These are phyloP conservation scores for Psophocarpus tetragonolobus DNA, from an alignment of 306 rosid genomes.

Conservation along the genomic window DNA sequence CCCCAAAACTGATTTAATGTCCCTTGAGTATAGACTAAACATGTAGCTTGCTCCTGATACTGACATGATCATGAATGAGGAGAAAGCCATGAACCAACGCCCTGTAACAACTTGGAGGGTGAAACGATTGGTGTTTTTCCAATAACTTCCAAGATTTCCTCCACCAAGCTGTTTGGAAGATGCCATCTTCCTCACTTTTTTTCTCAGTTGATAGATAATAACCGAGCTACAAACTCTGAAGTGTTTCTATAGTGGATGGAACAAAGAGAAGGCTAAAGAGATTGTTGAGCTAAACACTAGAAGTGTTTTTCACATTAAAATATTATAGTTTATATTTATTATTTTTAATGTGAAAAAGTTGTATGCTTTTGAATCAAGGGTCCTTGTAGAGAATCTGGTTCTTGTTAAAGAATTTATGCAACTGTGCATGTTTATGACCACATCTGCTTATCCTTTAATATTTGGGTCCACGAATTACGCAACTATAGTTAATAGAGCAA, in stretches of 20 bases:
- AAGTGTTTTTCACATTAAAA: too few species aligned
- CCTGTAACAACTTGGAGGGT: constrained; percentile 34
- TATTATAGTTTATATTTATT: too few species aligned
- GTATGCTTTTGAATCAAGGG: too few species aligned
- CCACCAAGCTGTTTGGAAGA: neutral
- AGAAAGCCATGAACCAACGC: constrained; percentile 47
- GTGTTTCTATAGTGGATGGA: neutral
- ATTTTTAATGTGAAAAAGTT: too few species aligned
- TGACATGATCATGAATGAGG: constrained; percentile 47
- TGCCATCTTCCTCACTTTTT: neutral
- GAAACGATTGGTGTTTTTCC: neutral
- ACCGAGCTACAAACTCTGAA: neutral
- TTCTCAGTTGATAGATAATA: neutral
- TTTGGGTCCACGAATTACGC: too few species aligned
- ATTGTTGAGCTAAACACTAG: neutral
- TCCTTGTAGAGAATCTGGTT: too few species aligned
- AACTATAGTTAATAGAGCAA: too few species aligned
- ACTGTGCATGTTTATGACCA: too few species aligned
- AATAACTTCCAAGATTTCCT: neutral
- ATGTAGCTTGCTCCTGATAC: constrained; percentile 50
- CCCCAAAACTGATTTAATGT: constrained; percentile 41
- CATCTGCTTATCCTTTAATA: too few species aligned
- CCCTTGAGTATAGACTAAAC: constrained; percentile 43
- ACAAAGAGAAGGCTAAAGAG: neutral
- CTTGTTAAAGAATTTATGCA: too few species aligned